Base-by-base conservation (phyloP, 2,329 filamentous ascomycete genomes). In the Clarireedia sp. region DNA sequence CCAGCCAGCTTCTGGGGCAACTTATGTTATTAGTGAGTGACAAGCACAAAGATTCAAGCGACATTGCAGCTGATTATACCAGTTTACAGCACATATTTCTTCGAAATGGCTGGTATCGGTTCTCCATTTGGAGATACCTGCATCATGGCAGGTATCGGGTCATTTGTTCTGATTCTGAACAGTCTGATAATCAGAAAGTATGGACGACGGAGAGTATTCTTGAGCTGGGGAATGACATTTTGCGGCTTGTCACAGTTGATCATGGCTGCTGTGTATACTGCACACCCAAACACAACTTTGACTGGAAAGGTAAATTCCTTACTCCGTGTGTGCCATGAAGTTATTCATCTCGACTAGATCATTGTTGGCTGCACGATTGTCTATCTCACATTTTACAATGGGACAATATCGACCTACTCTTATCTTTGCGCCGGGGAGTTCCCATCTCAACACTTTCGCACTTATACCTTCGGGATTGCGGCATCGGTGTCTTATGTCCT, bases 81-180 rank as follows among this genome's bases (percentile, higher is more conserved):
- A 79, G 78, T 75, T 1, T 79, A 78, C 60, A 73, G 74, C 23
- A 81, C 79, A 1, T 83, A 82, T 66, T 82, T 82, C 71, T 80
- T 83, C 64, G 73, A 77, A 62, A 81, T 82, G 75, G 78, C 79
- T 37, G 72, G 75, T 46, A 76, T 82, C 4, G 72, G 75, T 36
- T 72, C 78, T 48, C 73, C 79, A 8, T 82, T 82, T 63, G 75
- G 77, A 62, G 82, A 81, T 67, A 71, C 75, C 14, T 80, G 79
- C 63, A 78, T 82, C 46, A 71, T 82, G 14, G 75, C 71, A 29
- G 74, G 73, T 6, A 73, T 81, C 48, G 78, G 79, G 16, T 78
- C 81, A 17, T 63, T 77, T n/a, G 78, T 78, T 10, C 77, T 82
- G 57, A 62, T 80, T 7, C 65, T 78, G 62, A 82, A 82, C 65